These are phyloP conservation scores for Russula lepida DNA, from an alignment of 768 basidiomycete genomes.

Conservation along the genomic window DNA sequence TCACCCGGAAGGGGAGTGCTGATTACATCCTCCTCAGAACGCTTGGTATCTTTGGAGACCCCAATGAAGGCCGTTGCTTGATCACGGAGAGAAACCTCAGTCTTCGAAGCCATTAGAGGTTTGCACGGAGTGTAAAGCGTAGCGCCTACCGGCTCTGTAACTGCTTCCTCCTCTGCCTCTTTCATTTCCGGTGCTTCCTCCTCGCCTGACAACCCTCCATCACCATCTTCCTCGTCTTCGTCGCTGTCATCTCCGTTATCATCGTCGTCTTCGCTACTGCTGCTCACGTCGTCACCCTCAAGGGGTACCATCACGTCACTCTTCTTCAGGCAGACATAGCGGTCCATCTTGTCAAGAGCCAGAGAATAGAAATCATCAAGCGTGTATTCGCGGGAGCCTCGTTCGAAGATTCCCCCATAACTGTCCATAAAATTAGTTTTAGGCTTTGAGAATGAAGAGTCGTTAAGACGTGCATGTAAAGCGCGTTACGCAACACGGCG, in stretches of 20 bases:
- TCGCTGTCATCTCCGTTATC: constrained; percentile 44
- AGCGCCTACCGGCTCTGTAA: constrained; percentile 20
- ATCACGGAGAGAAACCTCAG: constrained; percentile 32
- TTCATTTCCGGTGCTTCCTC: constrained; percentile 24
- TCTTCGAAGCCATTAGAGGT: constrained; percentile 15
- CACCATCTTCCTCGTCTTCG: constrained; percentile 30
- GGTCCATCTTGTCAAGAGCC: constrained; percentile 77
- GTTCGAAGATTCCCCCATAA: constrained; percentile 86
- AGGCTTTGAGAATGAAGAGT: background rate
- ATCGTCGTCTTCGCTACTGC: constrained; percentile 52
- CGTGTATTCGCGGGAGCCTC: constrained; percentile 75
- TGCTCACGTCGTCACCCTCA: constrained; percentile 54
- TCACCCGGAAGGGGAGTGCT: constrained; percentile 83
- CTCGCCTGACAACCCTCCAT: constrained; percentile 26
- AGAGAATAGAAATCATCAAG: constrained; percentile 82
- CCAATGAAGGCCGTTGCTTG: constrained; percentile 52
- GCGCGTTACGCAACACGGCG: constrained; percentile 70
- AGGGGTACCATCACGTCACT: constrained; percentile 53
- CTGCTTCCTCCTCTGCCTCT: constrained; percentile 23
- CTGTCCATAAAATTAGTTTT: constrained; percentile 31
- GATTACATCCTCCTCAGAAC: constrained; percentile 60
- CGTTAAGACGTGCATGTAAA: constrained; percentile 63
- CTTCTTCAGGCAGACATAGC: constrained; percentile 63
- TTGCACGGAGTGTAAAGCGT: background rate
- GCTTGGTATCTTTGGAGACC: constrained; percentile 46